A percentile compares a stretch with the other conserved stretches of the same genome.
Evolutionary conservation across 176 grass and related monocot genomes (phyloP).

Genomic region (Triticum aestivum): IWGSC_CS_RefSeq_v2.1 NC_057812.1:246320514-246321013

Average conservation of each 20-base stretch:
- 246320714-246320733: not conserved
- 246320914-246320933: not conserved
- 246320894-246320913: not conserved
- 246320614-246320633: not conserved
- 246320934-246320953: too few relatives aligned
- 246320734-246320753: too few relatives aligned
- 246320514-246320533: not conserved
- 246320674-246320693: not conserved
- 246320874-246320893: not conserved
- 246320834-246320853: not conserved
- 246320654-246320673: not conserved
- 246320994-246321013: too few relatives aligned
- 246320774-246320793: not conserved
- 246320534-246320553: not conserved
- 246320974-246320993: too few relatives aligned
- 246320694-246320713: not conserved
- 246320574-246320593: fast-evolving
- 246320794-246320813: not conserved
- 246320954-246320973: too few relatives aligned
- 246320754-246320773: too few relatives aligned
- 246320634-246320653: not conserved
- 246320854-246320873: not conserved
- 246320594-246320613: not conserved
- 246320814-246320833: not conserved
- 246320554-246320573: not conserved